Conservation (phyloP, 768 basidiomycete genomes). For the Termitomyces titanicus region DNA sequence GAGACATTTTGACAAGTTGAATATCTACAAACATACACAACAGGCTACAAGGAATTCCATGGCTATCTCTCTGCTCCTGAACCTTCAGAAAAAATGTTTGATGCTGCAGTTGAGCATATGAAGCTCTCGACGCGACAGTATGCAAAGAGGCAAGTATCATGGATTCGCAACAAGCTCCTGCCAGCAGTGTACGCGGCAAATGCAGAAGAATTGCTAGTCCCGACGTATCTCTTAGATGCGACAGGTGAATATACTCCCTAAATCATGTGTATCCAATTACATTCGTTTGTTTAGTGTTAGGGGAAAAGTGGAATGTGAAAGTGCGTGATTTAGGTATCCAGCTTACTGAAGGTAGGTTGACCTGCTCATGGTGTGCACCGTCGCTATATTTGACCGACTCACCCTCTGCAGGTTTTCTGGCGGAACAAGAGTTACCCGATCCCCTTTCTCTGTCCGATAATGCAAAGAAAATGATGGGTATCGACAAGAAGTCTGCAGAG, state of each 20-base stretch:
- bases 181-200: conserved; percentile 62
- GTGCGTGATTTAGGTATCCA: conserved; percentile 49
- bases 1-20: not conserved
- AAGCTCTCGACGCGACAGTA: conserved; percentile 88
- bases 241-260: conserved; percentile 39
- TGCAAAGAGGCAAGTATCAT: conserved; percentile 85
- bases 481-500: conserved; percentile 43
- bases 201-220: conserved; percentile 25
- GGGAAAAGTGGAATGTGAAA: conserved; percentile 53
- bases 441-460: conserved; percentile 51
- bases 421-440: conserved; percentile 44
- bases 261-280: not conserved
- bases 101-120: conserved; percentile 68
- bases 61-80: conserved; percentile 50
- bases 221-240: conserved; percentile 62
- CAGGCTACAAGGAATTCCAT: conserved; percentile 93
- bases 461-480: conserved; percentile 50
- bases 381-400: not conserved
- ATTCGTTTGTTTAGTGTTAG: conserved; percentile 35
- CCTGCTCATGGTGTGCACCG: not conserved
- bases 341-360: conserved; percentile 45
- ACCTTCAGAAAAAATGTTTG: conserved; percentile 39
- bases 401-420: conserved; percentile 52
- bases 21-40: not conserved
- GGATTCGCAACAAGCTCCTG: conserved; percentile 88